These are phyloP conservation scores for Eruca vesicaria DNA, from an alignment of 441 rosid species.

Conservation along the genomic window DNA sequence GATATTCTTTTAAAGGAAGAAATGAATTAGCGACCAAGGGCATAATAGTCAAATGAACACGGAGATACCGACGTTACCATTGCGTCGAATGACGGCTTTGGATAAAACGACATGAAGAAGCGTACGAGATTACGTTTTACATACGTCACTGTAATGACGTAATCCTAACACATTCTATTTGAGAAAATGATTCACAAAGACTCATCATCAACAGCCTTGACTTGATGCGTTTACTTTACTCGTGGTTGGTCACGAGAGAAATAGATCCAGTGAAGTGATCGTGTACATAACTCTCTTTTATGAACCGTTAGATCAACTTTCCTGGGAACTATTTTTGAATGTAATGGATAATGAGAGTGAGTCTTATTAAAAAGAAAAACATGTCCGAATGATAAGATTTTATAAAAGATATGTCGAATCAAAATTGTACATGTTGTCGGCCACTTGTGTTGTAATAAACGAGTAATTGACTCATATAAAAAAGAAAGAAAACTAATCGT, in stretches of 20 bases:
- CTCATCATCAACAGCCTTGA: slow-evolving; percentile 2
- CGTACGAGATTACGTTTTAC: slow-evolving; percentile 12
- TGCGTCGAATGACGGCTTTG: slow-evolving; percentile 8
- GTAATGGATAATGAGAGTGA: neutral
- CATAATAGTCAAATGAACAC: neutral
- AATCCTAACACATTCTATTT: neutral
- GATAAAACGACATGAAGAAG: slow-evolving; percentile 7
- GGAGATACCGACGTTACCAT: neutral
- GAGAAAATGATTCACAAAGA: slow-evolving; percentile 14
- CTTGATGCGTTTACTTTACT: slow-evolving; percentile 34
- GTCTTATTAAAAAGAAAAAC: neutral
- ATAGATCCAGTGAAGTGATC: neutral
- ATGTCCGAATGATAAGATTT: slow-evolving; percentile 6
- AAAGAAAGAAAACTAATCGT: neutral
- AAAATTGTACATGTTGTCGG: slow-evolving; percentile 23
- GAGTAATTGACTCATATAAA: neutral
- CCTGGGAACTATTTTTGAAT: neutral
- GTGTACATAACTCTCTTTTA: neutral
- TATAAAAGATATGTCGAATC: neutral
- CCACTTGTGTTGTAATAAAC: slow-evolving; percentile 7
- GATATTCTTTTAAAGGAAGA: slow-evolving; percentile 21
- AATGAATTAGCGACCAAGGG: slow-evolving; percentile 15
- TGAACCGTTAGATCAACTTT: slow-evolving; percentile 18
- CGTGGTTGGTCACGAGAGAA: slow-evolving; percentile 9
- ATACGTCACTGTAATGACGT: neutral